Conservation (phyloP, 345 rosid genomes). For the Eucalyptus marginata region DNA sequence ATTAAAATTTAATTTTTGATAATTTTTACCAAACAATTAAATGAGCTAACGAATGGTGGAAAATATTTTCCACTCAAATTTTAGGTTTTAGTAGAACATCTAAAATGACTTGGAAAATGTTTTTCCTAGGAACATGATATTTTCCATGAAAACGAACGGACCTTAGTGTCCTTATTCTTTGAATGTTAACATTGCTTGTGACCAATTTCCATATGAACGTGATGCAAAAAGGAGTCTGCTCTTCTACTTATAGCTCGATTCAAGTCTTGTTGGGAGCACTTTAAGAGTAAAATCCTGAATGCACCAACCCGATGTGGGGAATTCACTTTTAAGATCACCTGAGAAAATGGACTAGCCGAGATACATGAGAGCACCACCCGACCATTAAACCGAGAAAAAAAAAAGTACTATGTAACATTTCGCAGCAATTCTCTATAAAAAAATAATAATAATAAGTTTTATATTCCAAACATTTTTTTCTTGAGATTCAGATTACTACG, state of each 20-base stretch:
- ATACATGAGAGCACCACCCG: background rate
- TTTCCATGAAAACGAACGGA: too few relatives aligned
- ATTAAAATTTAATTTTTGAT: too few relatives aligned
- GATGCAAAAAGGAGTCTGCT: fast-evolving
- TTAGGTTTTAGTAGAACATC: too few relatives aligned
- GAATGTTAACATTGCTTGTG: background rate
- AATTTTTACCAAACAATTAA: too few relatives aligned
- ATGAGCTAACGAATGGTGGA: too few relatives aligned
- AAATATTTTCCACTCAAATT: too few relatives aligned
- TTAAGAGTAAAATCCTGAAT: fast-evolving
- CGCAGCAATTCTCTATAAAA: background rate
- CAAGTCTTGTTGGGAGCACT: fast-evolving
- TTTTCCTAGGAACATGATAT: too few relatives aligned
- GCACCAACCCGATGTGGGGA: fast-evolving
- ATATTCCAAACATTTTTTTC: background rate
- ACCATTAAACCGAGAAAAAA: background rate
- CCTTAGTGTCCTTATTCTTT: background rate
- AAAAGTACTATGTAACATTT: background rate
- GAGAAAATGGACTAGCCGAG: background rate
- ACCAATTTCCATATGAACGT: fast-evolving
- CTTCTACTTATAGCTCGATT: fast-evolving
- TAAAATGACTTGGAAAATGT: too few relatives aligned
- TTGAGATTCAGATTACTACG: background rate
- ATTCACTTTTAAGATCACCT: background rate
- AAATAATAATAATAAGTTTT: background rate